Base-by-base conservation (phyloP, 805 yeast genomes). In the Yarrowia bubula region DNA sequence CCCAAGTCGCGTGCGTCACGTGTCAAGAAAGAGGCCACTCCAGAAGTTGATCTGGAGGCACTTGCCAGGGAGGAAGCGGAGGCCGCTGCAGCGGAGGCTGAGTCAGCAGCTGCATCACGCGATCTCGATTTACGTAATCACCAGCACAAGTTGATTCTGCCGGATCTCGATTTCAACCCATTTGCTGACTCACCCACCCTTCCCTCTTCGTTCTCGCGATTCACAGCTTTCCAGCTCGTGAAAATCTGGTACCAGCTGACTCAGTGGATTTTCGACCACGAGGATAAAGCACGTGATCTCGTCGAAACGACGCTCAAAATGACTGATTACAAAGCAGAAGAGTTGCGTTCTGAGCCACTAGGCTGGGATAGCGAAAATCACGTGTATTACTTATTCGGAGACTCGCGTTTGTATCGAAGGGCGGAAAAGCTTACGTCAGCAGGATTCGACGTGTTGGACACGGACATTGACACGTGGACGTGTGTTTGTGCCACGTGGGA, bases 341-440 rank as follows among this genome's bases (percentile, higher is more conserved):
- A 58, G 22, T 4, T 58, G 11, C 50, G 51, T 2, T 17, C 43
- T 7, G 64, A 58, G 22, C 64, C 64, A 1, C 15, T 58, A 1
- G 64, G 64, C 3, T 33, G 39, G 43, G 64, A 58, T 11, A 31
- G 22, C 4, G 51, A 43, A 32, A 58, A 58, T 17, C 22, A 15
- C 18, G 64, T 58, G 1, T 76, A 72, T 63, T 75, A 68, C 58
- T 67, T 76, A 15, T 69, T 75, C n/a, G 78, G 76, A 42, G 78
- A 75, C 66, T 75, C 75, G 39, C 68, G 78, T 17, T 67, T 76
- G 4, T 75, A 75, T 62, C 41, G 66, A 32, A 71, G 64, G 32
- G 41, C 53, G n/a, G 71, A 69, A 43, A 55, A 15, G 11, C 60
- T 31, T 7, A 68, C 69, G 10, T 62, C 67, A 18, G 32, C 61